A percentile compares a stretch with the other conserved stretches of the same genome.
Conservation (phyloP, 169 alveolate genomes). For the Neospora caninum region DNA sequence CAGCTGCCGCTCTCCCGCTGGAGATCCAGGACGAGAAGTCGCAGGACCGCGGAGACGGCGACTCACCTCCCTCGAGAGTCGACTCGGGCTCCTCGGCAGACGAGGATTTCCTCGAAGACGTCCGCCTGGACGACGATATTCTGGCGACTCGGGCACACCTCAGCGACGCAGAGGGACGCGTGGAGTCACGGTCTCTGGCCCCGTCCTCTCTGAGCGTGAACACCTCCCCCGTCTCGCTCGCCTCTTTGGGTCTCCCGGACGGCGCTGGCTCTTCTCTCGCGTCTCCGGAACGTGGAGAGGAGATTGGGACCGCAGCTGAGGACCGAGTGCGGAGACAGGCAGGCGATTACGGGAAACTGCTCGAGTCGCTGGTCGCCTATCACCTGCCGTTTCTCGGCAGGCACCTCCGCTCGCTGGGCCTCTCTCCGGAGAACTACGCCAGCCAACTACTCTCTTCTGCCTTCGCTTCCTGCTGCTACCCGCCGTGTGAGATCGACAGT, state of each 20-base stretch:
- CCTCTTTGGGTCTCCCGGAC: too few species aligned
- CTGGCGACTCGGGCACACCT: neutral
- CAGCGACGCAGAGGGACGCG: neutral
- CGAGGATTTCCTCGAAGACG: neutral
- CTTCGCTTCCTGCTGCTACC: constrained; percentile 17
- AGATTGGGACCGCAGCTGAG: too few species aligned
- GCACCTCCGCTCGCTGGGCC: neutral
- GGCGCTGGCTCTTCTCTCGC: too few species aligned
- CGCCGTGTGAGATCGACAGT: neutral
- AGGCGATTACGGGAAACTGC: neutral
- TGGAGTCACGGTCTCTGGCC: neutral
- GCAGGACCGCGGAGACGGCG: neutral
- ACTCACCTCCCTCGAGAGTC: neutral
- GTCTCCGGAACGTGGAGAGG: too few species aligned
- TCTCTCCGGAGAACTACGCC: neutral
- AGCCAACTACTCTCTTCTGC: neutral
- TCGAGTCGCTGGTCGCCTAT: neutral
- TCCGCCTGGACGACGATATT: neutral
- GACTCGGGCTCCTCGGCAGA: neutral
- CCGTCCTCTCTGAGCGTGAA: too few species aligned
- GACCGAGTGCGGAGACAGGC: neutral
- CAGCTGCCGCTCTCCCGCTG: neutral
- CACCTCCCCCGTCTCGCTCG: too few species aligned
- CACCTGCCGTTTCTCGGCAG: neutral
- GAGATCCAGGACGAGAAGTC: neutral